Conservation (phyloP, 805 yeast genomes). For the Kazachstania viticola region DNA sequence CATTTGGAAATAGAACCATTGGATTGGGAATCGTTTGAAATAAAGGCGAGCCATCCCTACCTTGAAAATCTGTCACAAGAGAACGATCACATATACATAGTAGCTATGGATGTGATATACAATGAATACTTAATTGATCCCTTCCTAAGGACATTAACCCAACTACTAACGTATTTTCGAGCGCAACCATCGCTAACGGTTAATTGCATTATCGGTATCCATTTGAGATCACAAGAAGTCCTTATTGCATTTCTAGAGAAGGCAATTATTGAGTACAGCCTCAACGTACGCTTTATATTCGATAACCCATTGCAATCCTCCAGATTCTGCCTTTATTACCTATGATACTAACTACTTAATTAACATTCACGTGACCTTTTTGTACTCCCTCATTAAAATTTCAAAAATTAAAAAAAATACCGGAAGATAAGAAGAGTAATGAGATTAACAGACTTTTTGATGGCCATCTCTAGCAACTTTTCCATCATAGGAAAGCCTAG, state of each 20-base stretch:
- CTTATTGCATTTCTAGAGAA: slow-evolving; percentile 18
- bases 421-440: too few relatives aligned
- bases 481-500: too few relatives aligned
- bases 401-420: too few relatives aligned
- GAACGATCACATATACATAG: slow-evolving; percentile 9
- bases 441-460: too few relatives aligned
- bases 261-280: slow-evolving; percentile 13
- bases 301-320: slow-evolving; percentile 11
- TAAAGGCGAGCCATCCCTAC: slow-evolving; percentile 2
- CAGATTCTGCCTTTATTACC: slow-evolving; percentile 16
- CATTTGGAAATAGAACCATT: slow-evolving; percentile 16
- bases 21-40: slow-evolving; percentile 24
- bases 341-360: too few relatives aligned
- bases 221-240: slow-evolving; percentile 23
- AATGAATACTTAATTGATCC: slow-evolving; percentile 26
- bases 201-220: slow-evolving; percentile 21
- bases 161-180: slow-evolving; percentile 6
- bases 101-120: slow-evolving; percentile 29
- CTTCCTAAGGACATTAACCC: slow-evolving; percentile 16
- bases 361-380: too few relatives aligned
- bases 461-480: too few relatives aligned
- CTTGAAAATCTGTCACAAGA: not conserved
- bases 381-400: too few relatives aligned
- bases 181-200: slow-evolving; percentile 1
- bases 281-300: slow-evolving; percentile 12